Conservation (phyloP, 805 yeast genomes). For the Saccharomycopsis oosterbeekiorum region DNA sequence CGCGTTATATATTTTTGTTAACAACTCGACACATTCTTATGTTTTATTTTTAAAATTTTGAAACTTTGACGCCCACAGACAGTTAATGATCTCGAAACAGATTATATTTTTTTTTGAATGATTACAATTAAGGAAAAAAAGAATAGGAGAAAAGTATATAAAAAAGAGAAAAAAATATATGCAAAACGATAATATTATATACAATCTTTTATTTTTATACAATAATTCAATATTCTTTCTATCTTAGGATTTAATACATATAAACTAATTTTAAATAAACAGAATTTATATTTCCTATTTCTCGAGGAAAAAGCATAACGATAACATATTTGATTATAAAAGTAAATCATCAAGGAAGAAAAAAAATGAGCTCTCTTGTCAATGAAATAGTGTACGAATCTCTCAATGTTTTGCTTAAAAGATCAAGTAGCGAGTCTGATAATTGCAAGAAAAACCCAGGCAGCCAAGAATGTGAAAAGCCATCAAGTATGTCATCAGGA, state of each 20-base stretch:
- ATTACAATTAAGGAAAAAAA: neutral
- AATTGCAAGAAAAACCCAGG: constrained; percentile 7
- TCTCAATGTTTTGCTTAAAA: neutral
- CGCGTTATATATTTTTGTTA: neutral
- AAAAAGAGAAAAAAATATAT: neutral
- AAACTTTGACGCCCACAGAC: neutral
- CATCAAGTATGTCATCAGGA: constrained; percentile 7
- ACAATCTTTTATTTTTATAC: neutral
- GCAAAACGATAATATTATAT: too few relatives aligned
- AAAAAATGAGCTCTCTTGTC: neutral
- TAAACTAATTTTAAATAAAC: too few relatives aligned
- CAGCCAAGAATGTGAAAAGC: constrained; percentile 15
- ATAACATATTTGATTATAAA: neutral
- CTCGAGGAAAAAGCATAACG: neutral
- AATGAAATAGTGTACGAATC: neutral
- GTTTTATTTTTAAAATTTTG: neutral
- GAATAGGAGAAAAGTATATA: neutral
- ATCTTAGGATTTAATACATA: neutral
- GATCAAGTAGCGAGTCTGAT: neutral
- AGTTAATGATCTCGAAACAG: neutral
- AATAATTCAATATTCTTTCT: too few relatives aligned
- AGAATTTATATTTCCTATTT: neutral
- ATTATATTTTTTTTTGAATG: neutral
- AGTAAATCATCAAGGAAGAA: neutral
- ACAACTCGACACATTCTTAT: neutral